These are phyloP conservation scores for Fusarium luffae DNA, from an alignment of 2,329 filamentous ascomycete species.

Conservation along the genomic window DNA sequence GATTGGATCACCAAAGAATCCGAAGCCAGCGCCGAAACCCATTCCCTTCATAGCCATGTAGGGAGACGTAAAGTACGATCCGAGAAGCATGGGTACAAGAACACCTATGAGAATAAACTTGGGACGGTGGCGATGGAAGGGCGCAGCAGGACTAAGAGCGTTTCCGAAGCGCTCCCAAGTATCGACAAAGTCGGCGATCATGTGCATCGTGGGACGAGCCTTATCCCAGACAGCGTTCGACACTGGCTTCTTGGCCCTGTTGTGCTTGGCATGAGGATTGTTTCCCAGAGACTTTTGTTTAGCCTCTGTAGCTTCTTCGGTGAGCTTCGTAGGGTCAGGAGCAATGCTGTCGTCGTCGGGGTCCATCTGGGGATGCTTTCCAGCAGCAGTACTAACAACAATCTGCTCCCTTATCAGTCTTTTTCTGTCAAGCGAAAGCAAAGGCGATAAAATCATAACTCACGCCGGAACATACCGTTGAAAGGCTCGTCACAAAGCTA, in stretches of 20 bases:
- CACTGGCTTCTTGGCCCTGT: conserved; percentile 83
- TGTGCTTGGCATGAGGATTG: conserved; percentile 58
- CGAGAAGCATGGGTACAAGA: conserved; percentile 62
- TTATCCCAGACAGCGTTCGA: conserved; percentile 81
- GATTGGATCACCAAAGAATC: conserved; percentile 83
- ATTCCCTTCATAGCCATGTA: conserved; percentile 73
- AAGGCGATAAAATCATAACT: conserved; percentile 15
- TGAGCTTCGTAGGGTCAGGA: conserved; percentile 60
- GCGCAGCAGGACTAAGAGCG: conserved; percentile 70
- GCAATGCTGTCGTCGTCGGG: conserved; percentile 64
- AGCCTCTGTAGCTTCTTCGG: conserved; percentile 53
- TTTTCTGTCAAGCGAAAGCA: neutral
- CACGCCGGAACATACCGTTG: conserved; percentile 52
- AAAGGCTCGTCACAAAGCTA: conserved; percentile 80
- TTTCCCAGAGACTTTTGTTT: conserved; percentile 59
- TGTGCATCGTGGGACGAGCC: conserved; percentile 77
- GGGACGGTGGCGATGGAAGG: conserved; percentile 66
- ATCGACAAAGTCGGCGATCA: conserved; percentile 59
- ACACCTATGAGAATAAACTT: conserved; percentile 65
- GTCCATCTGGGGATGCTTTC: conserved; percentile 78
- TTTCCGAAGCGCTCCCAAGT: conserved; percentile 64
- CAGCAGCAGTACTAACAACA: conserved; percentile 78
- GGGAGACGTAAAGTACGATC: conserved; percentile 65
- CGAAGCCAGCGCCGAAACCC: conserved; percentile 76
- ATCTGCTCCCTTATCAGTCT: conserved; percentile 55